A percentile compares a stretch with the other conserved stretches of the same genome.
phyloP scores from a whole-genome alignment of 257 asterid species.

The Perilla frutescens region DNA sequence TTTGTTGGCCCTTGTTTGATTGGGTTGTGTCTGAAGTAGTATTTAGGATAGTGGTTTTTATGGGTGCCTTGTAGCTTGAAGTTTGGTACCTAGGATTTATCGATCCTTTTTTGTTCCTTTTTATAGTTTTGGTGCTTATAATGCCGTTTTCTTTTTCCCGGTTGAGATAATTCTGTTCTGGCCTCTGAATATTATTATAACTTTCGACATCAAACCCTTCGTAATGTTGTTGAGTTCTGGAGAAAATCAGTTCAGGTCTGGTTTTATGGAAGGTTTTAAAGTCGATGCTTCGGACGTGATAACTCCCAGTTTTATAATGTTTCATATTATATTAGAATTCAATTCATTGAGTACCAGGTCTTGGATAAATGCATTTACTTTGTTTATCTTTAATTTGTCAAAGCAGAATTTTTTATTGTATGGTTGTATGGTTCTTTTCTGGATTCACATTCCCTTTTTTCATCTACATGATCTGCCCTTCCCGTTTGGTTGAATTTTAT shows the following conservation, averaged over 20 bases:
- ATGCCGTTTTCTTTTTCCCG: neutral
- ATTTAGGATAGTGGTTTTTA: neutral
- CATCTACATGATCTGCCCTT: conserved; percentile 5
- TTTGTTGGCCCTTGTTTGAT: conserved; percentile 5
- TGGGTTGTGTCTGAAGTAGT: neutral
- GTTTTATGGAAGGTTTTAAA: neutral
- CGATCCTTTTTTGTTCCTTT: neutral
- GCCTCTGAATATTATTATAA: neutral
- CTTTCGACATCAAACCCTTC: neutral
- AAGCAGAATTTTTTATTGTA: neutral
- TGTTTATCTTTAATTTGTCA: neutral
- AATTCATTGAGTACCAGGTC: too few relatives aligned
- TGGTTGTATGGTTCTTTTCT: neutral
- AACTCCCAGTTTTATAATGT: neutral
- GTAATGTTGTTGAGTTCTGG: neutral
- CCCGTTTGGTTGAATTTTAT: neutral
- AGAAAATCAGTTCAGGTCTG: conserved; percentile 13
- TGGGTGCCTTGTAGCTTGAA: conserved; percentile 18
- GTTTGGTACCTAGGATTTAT: conserved; percentile 1
- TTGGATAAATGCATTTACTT: neutral
- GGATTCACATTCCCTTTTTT: neutral
- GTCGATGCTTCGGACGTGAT: neutral
- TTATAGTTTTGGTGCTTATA: neutral
- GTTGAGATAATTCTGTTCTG: neutral
- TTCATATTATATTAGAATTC: neutral